Base-by-base conservation (phyloP, 163 green algal genomes). In the Volvox carteri region DNA sequence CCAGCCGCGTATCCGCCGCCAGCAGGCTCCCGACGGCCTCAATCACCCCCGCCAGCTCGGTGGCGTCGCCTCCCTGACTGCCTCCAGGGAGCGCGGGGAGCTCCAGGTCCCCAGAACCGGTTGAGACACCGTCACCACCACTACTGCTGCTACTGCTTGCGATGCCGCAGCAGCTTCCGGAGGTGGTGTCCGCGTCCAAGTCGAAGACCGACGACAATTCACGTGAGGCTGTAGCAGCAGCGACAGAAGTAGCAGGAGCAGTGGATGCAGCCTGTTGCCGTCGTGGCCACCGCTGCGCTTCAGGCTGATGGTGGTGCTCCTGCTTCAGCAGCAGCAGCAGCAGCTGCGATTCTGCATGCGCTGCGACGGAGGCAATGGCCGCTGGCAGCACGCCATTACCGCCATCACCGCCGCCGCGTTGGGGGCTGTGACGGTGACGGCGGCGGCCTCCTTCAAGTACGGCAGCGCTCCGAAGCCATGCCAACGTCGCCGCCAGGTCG, bases 401-500 rank as follows among this genome's bases (percentile, higher is more conserved):
- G 25, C 60, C 28, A 28, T 33, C n/a, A 14, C 60, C 70, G 37
- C 11, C 70, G 21, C 39, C 39, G 23, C 5, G 44, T n/a, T n/a
- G n/a, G n/a, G n/a, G n/a, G n/a, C n/a, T n/a, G n/a, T n/a, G n/a
- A n/a, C n/a, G n/a, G n/a, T n/a, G n/a, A 14, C 44, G 25, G 42
- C 14, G 73, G 21, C 73, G 28, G 16, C 28, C 5, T 41, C 73
- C n/a, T 30, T 39, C 73, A 33, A 62, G 46, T 4, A 62, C 73
- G 12, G 42, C 73, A 12, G 73, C 73, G 73, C 73, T 65, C 21
- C 73, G 73, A 21, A 80, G 28, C 73, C 73, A 80, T 65, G 25
- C 18, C 12, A 50, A 28, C 46, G 65, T 33, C 35, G n/a, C 65
- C 33, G 30, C 30, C 4, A 75, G 4, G 30, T 75, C 65, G 30